These are phyloP conservation scores for Pleurotus citrinopileatus DNA, from an alignment of 768 basidiomycete species.

Conservation along the genomic window DNA sequence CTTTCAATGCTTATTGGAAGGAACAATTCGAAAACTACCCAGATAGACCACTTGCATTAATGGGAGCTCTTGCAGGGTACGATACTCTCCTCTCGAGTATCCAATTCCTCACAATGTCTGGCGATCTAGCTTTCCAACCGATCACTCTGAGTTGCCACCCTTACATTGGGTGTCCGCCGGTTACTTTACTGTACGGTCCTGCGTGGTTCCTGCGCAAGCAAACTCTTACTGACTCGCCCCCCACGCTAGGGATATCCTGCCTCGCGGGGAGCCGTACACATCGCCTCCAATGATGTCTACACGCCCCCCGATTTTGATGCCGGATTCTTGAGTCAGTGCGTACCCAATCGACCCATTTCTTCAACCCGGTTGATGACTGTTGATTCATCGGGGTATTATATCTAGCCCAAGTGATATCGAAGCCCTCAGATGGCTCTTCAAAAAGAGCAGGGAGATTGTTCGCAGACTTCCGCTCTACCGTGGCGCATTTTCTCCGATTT, in stretches of 20 bases:
- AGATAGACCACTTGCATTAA: conserved; percentile 37
- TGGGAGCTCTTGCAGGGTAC: conserved; percentile 26
- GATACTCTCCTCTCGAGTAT: neutral
- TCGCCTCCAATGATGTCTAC: conserved; percentile 24
- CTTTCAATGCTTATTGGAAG: conserved; percentile 32
- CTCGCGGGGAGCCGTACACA: conserved; percentile 32
- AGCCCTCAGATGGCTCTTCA: conserved; percentile 33
- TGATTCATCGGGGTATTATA: too few relatives aligned
- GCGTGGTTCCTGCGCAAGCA: too few relatives aligned
- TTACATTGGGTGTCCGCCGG: conserved; percentile 18
- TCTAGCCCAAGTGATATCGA: conserved; percentile 22
- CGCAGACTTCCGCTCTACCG: conserved; percentile 32
- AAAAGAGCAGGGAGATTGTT: conserved; percentile 33
- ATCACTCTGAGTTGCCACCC: conserved; percentile 9
- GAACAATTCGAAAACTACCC: conserved; percentile 28
- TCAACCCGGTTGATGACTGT: too few relatives aligned
- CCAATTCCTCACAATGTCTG: neutral
- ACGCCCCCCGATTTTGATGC: conserved; percentile 30
- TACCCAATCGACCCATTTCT: neutral
- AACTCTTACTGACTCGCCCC: neutral
- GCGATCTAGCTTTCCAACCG: conserved; percentile 8
- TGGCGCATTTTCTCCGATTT: conserved; percentile 32
- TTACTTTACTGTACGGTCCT: conserved; percentile 22
- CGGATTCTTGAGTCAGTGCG: conserved; percentile 26
- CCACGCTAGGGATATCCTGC: conserved; percentile 27